phyloP scores from a whole-genome alignment of 2,329 filamentous ascomycete genomes.

The Aspergillus fumigatiaffinis region DNA sequence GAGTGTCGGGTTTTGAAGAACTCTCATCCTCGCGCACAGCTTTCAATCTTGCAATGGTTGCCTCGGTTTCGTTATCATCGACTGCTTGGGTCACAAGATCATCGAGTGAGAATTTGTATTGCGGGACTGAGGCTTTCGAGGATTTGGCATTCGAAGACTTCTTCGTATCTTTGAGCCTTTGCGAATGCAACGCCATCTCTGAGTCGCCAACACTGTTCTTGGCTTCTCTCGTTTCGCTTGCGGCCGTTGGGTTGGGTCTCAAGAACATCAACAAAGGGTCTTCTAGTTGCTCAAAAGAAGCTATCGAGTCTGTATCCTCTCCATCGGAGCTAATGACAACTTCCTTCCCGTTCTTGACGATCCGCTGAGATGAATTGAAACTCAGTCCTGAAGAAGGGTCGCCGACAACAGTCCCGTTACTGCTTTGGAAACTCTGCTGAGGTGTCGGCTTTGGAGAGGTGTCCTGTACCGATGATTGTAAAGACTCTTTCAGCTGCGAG shows the following conservation, averaged over 20 bases:
- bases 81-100: constrained; percentile 58
- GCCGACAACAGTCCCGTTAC: constrained; percentile 9
- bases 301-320: constrained; percentile 59
- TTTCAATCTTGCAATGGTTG: constrained; percentile 42
- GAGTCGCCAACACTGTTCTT: constrained; percentile 4
- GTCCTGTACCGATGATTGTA: constrained; percentile 10
- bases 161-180: constrained; percentile 16
- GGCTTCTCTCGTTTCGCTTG: constrained; percentile 9
- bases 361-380: constrained; percentile 43
- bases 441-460: constrained; percentile 1
- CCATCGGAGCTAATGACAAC: constrained; percentile 67
- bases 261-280: constrained; percentile 42
- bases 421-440: constrained; percentile 17
- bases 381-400: constrained; percentile 19
- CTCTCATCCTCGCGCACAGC: constrained; percentile 22
- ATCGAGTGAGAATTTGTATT: constrained; percentile 62
- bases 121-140: constrained; percentile 27
- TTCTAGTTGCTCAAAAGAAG: constrained; percentile 52
- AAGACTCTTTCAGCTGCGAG: constrained; percentile 14
- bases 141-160: constrained; percentile 5
- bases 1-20: background rate
- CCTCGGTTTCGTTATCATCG: constrained; percentile 57
- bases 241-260: constrained; percentile 8
- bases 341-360: constrained; percentile 53
- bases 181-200: constrained; percentile 10